These are phyloP conservation scores for Lyophyllum atratum DNA, from an alignment of 768 basidiomycete genomes.

Conservation along the genomic window DNA sequence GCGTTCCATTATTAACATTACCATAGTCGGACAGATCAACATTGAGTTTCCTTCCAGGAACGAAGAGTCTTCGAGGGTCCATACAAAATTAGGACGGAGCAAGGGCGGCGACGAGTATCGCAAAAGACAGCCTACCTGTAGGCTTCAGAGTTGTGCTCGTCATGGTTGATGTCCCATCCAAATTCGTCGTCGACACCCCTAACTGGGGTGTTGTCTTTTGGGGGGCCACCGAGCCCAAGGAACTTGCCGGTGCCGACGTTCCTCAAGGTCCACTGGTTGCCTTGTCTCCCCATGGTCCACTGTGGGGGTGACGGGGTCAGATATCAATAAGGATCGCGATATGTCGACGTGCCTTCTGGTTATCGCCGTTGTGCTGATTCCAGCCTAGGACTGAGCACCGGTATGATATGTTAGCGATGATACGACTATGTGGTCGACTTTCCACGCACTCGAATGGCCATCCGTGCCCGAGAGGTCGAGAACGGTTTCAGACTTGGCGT, in stretches of 20 bases:
- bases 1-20: conserved; percentile 39
- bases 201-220: conserved; percentile 10
- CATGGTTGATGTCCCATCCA: conserved; percentile 24
- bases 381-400: conserved; percentile 50
- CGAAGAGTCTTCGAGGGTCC: conserved; percentile 36
- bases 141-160: conserved; percentile 9
- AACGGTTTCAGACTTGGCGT: conserved; percentile 37
- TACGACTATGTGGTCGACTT: background rate
- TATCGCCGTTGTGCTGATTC: conserved; percentile 34
- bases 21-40: conserved; percentile 47
- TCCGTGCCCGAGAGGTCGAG: conserved; percentile 53
- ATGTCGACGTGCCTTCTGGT: conserved; percentile 38
- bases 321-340: background rate
- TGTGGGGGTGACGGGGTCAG: background rate
- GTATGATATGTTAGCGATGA: background rate
- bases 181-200: conserved; percentile 13
- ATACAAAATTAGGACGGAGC: background rate
- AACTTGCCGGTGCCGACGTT: conserved; percentile 18
- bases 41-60: conserved; percentile 27
- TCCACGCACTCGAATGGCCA: conserved; percentile 33
- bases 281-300: conserved; percentile 19
- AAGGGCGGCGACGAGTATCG: background rate
- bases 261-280: conserved; percentile 20
- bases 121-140: conserved; percentile 19
- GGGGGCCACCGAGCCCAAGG: conserved; percentile 14